A percentile compares a stretch with the other conserved stretches of the same genome.
These are phyloP conservation scores for Phyllostachys edulis DNA, from an alignment of 176 grass and related monocot species.

Conservation along the genomic window DNA sequence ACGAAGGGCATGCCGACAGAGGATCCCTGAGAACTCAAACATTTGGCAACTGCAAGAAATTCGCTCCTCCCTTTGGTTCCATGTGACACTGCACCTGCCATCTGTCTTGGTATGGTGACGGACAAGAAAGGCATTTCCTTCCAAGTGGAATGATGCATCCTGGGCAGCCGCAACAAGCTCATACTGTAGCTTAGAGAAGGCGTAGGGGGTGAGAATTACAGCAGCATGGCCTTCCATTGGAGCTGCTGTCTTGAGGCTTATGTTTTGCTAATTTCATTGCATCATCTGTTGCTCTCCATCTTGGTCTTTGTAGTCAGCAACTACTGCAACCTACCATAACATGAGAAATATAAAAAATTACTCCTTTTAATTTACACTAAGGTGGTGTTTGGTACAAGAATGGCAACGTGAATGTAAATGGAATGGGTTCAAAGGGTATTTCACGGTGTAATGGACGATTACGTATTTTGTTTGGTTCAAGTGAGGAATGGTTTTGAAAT, in stretches of 20 bases:
- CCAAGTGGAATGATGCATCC: conserved; percentile 51
- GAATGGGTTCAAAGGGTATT: no score
- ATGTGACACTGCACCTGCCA: conserved; percentile 36
- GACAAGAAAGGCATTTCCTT: conserved; percentile 57
- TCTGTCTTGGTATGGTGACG: conserved; percentile 50
- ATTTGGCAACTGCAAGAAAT: conserved; percentile 73
- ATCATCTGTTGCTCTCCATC: conserved; percentile 49
- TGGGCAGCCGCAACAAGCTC: conserved; percentile 56
- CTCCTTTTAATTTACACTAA: not conserved
- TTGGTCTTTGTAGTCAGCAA: conserved; percentile 57
- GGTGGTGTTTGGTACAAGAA: no score
- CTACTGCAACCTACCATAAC: conserved; percentile 46
- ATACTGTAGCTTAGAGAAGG: conserved; percentile 63
- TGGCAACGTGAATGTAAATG: no score
- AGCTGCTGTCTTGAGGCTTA: conserved; percentile 52
- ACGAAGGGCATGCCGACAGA: conserved; percentile 56
- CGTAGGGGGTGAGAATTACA: conserved; percentile 50
- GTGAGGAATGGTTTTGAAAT: no score
- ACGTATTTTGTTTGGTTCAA: no score
- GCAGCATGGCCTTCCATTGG: conserved; percentile 76
- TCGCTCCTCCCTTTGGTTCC: conserved; percentile 53
- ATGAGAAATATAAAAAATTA: not conserved
- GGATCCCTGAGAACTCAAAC: conserved; percentile 65
- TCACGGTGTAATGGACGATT: no score
- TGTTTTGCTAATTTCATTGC: conserved; percentile 48